These are phyloP conservation scores for Pulicaria dysenterica DNA, from an alignment of 129 eudicot genomes.

Conservation along the genomic window DNA sequence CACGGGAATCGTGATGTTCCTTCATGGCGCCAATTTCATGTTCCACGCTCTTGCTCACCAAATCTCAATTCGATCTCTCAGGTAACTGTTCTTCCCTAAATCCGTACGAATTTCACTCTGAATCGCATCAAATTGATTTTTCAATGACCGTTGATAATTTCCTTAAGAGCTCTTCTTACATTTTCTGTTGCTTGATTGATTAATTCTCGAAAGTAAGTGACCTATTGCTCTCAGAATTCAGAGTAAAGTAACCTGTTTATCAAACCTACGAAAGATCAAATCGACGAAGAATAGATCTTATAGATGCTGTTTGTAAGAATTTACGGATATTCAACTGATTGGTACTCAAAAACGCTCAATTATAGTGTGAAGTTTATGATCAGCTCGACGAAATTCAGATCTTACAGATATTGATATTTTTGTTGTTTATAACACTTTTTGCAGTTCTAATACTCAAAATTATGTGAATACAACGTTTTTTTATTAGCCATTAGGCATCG, in stretches of 20 bases:
- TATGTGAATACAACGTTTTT: not conserved
- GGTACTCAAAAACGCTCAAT: not conserved
- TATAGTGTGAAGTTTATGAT: not conserved
- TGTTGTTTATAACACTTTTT: not conserved
- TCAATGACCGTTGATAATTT: not conserved
- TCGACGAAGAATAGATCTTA: too few species aligned
- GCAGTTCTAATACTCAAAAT: not conserved
- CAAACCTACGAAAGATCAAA: too few species aligned
- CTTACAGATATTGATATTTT: not conserved
- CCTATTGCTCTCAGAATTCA: too few species aligned
- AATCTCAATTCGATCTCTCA: constrained; percentile 54
- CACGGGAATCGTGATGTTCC: constrained; percentile 63
- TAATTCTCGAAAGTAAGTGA: too few species aligned
- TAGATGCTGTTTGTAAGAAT: not conserved
- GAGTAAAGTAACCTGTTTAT: too few species aligned
- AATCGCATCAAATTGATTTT: not conserved
- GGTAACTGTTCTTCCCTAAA: constrained; percentile 30
- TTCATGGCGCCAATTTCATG: constrained; percentile 72
- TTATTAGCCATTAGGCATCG: not conserved
- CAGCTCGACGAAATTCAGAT: not conserved
- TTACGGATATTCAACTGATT: not conserved
- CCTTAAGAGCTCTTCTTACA: not conserved
- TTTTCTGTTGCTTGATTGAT: not conserved
- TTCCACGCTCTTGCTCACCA: constrained; percentile 62
- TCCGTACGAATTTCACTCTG: not conserved